These are phyloP conservation scores for Pythium biforme DNA, from an alignment of 352 stramenopile genomes.

Conservation along the genomic window DNA sequence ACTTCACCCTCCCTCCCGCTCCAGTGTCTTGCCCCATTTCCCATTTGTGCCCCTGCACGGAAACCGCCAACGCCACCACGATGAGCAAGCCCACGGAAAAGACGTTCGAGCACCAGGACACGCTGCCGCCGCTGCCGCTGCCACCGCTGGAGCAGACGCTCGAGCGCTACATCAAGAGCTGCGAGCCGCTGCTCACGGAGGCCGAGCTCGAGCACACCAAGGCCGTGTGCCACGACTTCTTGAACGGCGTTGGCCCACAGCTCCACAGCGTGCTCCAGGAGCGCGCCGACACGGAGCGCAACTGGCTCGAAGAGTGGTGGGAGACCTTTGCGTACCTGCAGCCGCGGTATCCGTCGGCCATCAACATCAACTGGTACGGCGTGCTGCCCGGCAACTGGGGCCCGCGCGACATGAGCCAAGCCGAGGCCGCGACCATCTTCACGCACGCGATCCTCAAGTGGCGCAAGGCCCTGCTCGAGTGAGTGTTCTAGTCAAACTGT, in stretches of 20 bases:
- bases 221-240: conserved; percentile 88
- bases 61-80: not conserved
- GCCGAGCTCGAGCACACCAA: conserved; percentile 91
- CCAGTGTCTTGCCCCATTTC: not conserved
- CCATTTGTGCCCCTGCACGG: not conserved
- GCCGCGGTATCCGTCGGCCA: conserved; percentile 91
- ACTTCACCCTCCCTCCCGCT: not conserved
- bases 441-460: conserved; percentile 89
- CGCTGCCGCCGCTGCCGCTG: conserved; percentile 92
- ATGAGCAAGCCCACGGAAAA: conserved; percentile 32
- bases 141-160: conserved; percentile 93
- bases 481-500: not conserved
- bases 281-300: conserved; percentile 77
- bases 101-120: conserved; percentile 82
- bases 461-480: conserved; percentile 89
- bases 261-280: conserved; percentile 90
- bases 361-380: conserved; percentile 98
- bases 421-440: conserved; percentile 87
- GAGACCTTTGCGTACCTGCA: conserved; percentile 96
- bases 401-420: conserved; percentile 90
- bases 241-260: conserved; percentile 83
- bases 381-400: conserved; percentile 93
- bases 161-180: conserved; percentile 90
- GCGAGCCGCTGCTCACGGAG: conserved; percentile 83
- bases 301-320: conserved; percentile 95